Evolutionary conservation across 179 eudicot genomes (phyloP), one percentile per base, ranked within the genome.

Genomic region (Spinacia oleracea): DNA sequence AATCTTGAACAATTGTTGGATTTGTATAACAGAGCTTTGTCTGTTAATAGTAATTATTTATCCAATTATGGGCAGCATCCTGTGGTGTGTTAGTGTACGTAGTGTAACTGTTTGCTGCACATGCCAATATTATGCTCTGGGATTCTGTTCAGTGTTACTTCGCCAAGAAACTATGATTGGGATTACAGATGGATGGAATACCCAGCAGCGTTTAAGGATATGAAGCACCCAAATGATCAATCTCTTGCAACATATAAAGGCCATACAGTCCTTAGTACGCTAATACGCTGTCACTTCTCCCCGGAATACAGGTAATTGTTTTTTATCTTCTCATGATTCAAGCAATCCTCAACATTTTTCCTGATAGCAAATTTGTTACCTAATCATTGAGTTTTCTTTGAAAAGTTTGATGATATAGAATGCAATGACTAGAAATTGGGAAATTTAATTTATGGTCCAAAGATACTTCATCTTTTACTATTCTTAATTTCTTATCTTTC

Each of bases 181-280:
- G 97, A 92, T 64, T 92, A 92, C 78, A 82, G 97, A 85, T 88
- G 89, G 87, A 88, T 84, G 94, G 89, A 90, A 7, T 90, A 90
- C 81, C 97, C 93, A 18, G 72, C 67, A 51, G 79, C 72, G 76
- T 80, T 71, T 45, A 86, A 77, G 83, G 59, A 77, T 32, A 4
- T 58, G 80, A 85, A 78, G 46, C 91, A 89, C 79, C 91, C 89
- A 40, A 65, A 85, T 66, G 97, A 91, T 83, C 87, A 80, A 72
- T 91, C 97, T 48, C 27, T 91, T 75, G 81, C 87, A 31, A 91
- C 96, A 35, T 91, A 90, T 80, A 86, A 71, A 85, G 93, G 96
- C 29, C 96, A 91, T 66, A 74, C 88, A 40, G 97, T 90, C 78
- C 81, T 90, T 81, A 89, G 90, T 18, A 92, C 97, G 68, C 89